Evolutionary conservation across 495 filamentous ascomycete genomes (phyloP).

Genomic region (Aspergillus indologenus): DNA sequence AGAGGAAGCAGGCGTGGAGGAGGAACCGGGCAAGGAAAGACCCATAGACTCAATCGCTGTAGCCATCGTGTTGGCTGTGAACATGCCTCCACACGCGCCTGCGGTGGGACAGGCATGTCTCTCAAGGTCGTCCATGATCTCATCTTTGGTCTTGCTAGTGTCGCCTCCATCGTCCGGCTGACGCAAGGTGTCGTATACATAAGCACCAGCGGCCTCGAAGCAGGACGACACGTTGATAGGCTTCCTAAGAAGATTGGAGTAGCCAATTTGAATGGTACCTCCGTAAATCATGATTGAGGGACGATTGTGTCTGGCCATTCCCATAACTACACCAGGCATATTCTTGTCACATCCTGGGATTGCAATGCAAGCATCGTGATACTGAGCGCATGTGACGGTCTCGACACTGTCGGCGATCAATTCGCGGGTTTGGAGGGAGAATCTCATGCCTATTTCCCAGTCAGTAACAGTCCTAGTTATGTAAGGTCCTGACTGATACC

Average conservation of each 20-base stretch:
- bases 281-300: slow-evolving; percentile 86
- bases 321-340: slow-evolving; percentile 89
- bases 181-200: slow-evolving; percentile 65
- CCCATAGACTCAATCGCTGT: slow-evolving; percentile 97
- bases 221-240: slow-evolving; percentile 87
- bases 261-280: slow-evolving; percentile 84
- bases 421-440: slow-evolving; percentile 91
- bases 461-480: not conserved
- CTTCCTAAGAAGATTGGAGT: slow-evolving; percentile 71
- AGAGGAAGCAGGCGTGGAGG: slow-evolving; percentile 80
- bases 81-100: slow-evolving; percentile 96
- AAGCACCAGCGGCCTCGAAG: slow-evolving; percentile 89
- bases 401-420: slow-evolving; percentile 96
- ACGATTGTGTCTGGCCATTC: slow-evolving; percentile 85
- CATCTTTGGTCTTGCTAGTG: slow-evolving; percentile 60
- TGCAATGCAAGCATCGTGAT: slow-evolving; percentile 90
- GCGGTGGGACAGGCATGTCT: slow-evolving; percentile 82
- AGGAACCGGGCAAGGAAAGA: slow-evolving; percentile 82
- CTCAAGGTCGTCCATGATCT: slow-evolving; percentile 86
- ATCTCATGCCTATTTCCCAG: slow-evolving; percentile 76
- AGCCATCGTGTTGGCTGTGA: slow-evolving; percentile 97
- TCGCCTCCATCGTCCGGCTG: slow-evolving; percentile 57
- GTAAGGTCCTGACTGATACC: slow-evolving; percentile 10
- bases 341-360: slow-evolving; percentile 99
- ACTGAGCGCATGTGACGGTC: slow-evolving; percentile 81